Percentiles rank a stretch among this genome's conserved stretches.
Conservation (phyloP, 345 rosid genomes). For the Citrus medica region DNA sequence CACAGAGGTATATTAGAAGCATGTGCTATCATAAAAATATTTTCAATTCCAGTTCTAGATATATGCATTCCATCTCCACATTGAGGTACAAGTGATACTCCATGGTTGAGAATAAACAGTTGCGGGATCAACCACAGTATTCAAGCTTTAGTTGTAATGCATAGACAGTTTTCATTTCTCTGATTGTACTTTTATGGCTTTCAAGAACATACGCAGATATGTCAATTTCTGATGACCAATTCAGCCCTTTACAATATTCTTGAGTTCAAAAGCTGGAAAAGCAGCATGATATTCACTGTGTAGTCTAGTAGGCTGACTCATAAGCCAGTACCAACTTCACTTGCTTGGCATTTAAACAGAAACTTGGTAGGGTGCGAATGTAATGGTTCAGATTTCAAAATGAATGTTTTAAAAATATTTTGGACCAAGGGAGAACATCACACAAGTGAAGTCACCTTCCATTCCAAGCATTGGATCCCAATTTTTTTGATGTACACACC, state of each 20-base stretch:
- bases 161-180: background rate
- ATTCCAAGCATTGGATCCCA: background rate
- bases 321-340: background rate
- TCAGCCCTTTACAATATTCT: background rate
- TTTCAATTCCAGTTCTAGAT: background rate
- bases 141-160: background rate
- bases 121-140: background rate
- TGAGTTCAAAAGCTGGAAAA: background rate
- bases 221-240: background rate
- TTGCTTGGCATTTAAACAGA: background rate
- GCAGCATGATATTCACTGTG: background rate
- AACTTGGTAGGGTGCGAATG: background rate
- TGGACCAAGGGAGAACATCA: background rate
- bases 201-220: background rate
- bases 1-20: background rate
- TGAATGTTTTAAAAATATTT: background rate
- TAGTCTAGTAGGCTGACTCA: background rate
- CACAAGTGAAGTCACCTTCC: background rate
- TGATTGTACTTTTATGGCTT: background rate
- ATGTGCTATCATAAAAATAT: background rate
- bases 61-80: background rate
- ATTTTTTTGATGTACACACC: background rate
- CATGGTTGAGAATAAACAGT: background rate
- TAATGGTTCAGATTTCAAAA: background rate
- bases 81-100: background rate